phyloP scores from a whole-genome alignment of 2,329 filamentous ascomycete genomes.

The Stemphylium beticola region DNA sequence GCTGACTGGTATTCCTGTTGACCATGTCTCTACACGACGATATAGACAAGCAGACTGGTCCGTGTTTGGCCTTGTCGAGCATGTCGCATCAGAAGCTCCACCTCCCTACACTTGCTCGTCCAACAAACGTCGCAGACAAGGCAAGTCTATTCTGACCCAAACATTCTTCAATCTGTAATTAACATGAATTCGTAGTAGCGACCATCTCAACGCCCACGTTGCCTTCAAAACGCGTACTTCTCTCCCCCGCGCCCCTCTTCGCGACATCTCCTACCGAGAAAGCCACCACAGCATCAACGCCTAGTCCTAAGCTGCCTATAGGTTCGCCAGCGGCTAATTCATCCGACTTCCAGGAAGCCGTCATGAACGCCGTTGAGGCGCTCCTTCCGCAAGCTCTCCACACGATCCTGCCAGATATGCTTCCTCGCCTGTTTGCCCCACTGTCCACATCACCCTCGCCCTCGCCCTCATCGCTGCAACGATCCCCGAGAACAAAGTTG shows the following conservation, averaged over 20 bases:
- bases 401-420: slow-evolving; percentile 7
- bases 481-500: background rate
- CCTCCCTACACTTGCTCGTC: slow-evolving; percentile 16
- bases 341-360: slow-evolving; percentile 3
- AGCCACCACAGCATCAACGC: background rate
- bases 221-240: slow-evolving; percentile 17
- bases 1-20: slow-evolving; percentile 16
- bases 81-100: slow-evolving; percentile 9
- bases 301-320: background rate
- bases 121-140: slow-evolving; percentile 18
- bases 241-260: background rate
- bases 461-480: background rate
- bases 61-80: slow-evolving; percentile 10
- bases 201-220: slow-evolving; percentile 8
- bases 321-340: background rate
- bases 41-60: slow-evolving; percentile 11
- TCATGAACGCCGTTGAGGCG: slow-evolving; percentile 10
- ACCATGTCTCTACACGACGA: background rate
- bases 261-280: slow-evolving; percentile 11
- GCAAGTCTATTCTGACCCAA: slow-evolving; percentile 3
- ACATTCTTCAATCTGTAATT: background rate
- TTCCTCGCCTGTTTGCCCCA: background rate
- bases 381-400: slow-evolving; percentile 10
- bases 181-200: background rate
- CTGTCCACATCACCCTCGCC: background rate